phyloP scores from a whole-genome alignment of 176 grass and related monocot species.

The Zoysia pacifica region DNA sequence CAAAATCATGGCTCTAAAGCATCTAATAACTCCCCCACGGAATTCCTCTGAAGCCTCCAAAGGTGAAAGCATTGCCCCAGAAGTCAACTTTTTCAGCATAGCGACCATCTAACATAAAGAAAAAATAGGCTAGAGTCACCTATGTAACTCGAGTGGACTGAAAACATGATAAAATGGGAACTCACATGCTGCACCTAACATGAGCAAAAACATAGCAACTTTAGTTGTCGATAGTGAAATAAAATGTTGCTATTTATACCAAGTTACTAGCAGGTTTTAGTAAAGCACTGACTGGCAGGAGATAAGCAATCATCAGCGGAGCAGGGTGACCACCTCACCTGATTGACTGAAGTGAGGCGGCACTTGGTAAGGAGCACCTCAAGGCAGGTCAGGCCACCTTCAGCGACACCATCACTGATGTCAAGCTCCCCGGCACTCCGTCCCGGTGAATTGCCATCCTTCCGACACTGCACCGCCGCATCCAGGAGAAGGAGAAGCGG shows the following conservation, averaged over 20 bases:
- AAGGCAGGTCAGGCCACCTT: conserved; percentile 69
- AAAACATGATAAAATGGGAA: background rate
- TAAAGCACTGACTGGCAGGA: conserved; percentile 7
- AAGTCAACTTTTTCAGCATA: conserved; percentile 74
- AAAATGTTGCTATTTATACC: background rate
- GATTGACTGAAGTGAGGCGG: conserved; percentile 66
- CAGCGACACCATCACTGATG: conserved; percentile 60
- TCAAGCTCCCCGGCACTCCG: conserved; percentile 35
- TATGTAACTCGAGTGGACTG: conserved; percentile 10
- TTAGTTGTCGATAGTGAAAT: conserved; percentile 10
- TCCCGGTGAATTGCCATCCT: conserved; percentile 41
- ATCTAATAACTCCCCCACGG: conserved; percentile 72
- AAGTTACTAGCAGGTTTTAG: background rate
- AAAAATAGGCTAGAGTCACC: background rate
- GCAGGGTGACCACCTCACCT: conserved; percentile 56
- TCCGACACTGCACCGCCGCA: conserved; percentile 74
- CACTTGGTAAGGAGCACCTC: conserved; percentile 80
- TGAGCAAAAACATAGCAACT: background rate
- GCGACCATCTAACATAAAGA: conserved; percentile 62
- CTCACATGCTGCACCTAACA: background rate
- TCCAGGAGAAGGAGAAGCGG: conserved; percentile 84
- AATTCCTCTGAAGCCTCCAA: conserved; percentile 89
- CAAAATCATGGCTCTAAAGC: conserved; percentile 77
- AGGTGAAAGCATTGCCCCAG: conserved; percentile 81
- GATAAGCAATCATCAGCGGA: background rate